Base-by-base conservation (phyloP, 2,329 filamentous ascomycete genomes). In the Laburnicola sp. region DNA sequence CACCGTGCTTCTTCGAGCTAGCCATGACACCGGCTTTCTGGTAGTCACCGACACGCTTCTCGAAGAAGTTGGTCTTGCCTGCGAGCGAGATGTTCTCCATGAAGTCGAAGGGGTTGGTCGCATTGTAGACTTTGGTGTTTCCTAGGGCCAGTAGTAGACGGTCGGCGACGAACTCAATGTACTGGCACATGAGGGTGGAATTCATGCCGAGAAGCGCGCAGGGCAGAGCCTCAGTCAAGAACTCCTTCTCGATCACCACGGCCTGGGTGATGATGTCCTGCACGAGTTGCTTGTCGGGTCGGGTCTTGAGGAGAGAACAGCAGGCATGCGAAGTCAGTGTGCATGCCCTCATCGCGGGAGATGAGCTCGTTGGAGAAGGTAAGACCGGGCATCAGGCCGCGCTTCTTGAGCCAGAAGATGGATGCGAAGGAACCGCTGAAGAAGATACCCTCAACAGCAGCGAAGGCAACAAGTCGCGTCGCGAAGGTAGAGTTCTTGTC, bases 331-430 rank as follows among this genome's bases (percentile, higher is more conserved):
- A 99, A 99, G 81, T 99, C 94, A 59, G 94, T 99, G 85, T 99
- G 94, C 65, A 99, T 90, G 75, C 94, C 94, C 83, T 99, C 94
- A 66, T 99, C 94, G 80, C 94, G 93, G 56, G 94, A 99, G 80
- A 99, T 99, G 70, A 99, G 88, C 82, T 99, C 94, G 81, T 99
- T 99, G 74, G 94, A 97, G 82, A 99, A 99, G 64, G 94, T 97
- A 57, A 99, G 84, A 66, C 94, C 94, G 41, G 94, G 89, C 94
- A 99, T 99, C 63, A 99, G 86, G 65, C 94, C 94, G 75, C 95
- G 94, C 87, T 99, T 99, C 89, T 97, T 99, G 71, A 99, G 83
- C 94, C 94, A 99, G 84, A 99, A 99, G 79, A 99, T 97, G 63
- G 94, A 95, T 3, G 94, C 94, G 69, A 99, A 99, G 23, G 94